Conservation (phyloP, 1,139 yeast genomes). For the Diutina ranongensis region DNA sequence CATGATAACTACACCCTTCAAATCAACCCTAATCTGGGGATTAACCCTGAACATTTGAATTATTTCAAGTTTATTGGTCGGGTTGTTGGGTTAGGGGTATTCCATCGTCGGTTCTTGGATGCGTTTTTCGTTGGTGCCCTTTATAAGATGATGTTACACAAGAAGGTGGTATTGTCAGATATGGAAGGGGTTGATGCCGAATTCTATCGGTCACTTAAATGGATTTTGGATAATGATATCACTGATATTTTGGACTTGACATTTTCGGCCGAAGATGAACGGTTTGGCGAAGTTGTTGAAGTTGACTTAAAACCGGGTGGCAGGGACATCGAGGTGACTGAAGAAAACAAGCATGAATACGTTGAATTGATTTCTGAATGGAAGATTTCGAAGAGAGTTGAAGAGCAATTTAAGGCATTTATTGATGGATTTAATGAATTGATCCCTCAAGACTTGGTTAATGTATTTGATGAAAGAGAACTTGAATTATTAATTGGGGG, state of each 20-base stretch:
- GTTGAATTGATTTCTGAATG: slow-evolving; percentile 93
- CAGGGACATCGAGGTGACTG: slow-evolving; percentile 77
- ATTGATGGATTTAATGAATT: slow-evolving; percentile 95
- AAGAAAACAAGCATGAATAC: slow-evolving; percentile 89
- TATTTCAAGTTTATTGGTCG: slow-evolving; percentile 97
- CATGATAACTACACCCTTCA: slow-evolving; percentile 96
- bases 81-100: slow-evolving; percentile 94
- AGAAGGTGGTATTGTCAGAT: slow-evolving; percentile 89
- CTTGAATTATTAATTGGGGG: slow-evolving; percentile 95
- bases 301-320: slow-evolving; percentile 89
- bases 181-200: slow-evolving; percentile 99
- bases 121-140: slow-evolving; percentile 97
- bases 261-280: slow-evolving; percentile 90
- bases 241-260: slow-evolving; percentile 74
- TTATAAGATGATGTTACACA: slow-evolving; percentile 93
- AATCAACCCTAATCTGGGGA: slow-evolving; percentile 95
- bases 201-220: slow-evolving; percentile 83
- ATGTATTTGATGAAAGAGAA: slow-evolving; percentile 96
- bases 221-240: slow-evolving; percentile 93
- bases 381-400: slow-evolving; percentile 88
- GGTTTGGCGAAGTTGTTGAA: slow-evolving; percentile 86
- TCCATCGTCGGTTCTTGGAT: slow-evolving; percentile 95
- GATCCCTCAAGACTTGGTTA: slow-evolving; percentile 91
- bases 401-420: slow-evolving; percentile 92
- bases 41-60: slow-evolving; percentile 95